phyloP scores from a whole-genome alignment of 2,329 filamentous ascomycete species.

The Dactylonectria macrodidyma region DNA sequence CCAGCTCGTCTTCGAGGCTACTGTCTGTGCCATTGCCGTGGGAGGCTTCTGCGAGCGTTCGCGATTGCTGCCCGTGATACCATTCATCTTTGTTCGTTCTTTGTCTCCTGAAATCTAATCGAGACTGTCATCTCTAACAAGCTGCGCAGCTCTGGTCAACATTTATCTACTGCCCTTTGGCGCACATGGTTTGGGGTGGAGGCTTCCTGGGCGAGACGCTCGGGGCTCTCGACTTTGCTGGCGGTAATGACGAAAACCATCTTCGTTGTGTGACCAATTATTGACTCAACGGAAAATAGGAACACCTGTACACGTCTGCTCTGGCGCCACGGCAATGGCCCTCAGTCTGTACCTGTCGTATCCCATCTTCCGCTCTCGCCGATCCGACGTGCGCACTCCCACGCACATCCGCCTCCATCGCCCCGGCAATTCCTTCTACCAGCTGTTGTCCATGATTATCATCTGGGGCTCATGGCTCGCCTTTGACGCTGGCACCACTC shows the following conservation, averaged over 20 bases:
- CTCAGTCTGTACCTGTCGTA: constrained; percentile 37
- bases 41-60: constrained; percentile 36
- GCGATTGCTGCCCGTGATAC: constrained; percentile 31
- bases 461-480: constrained; percentile 40
- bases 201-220: constrained; percentile 35
- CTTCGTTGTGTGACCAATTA: neutral
- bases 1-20: constrained; percentile 38
- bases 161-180: constrained; percentile 38
- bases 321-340: constrained; percentile 34
- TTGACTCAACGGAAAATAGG: constrained; percentile 9
- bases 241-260: constrained; percentile 18
- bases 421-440: constrained; percentile 36
- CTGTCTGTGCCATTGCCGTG: constrained; percentile 35
- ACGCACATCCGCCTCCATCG: constrained; percentile 34
- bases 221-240: constrained; percentile 35
- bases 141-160: constrained; percentile 21
- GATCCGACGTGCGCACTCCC: constrained; percentile 26
- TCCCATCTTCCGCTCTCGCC: constrained; percentile 34
- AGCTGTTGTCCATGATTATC: constrained; percentile 34
- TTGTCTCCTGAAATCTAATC: too few species aligned
- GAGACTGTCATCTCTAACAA: neutral
- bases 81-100: constrained; percentile 33
- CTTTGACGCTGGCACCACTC: constrained; percentile 36
- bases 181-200: constrained; percentile 39
- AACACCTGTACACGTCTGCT: constrained; percentile 36